Percentiles rank a stretch among this genome's conserved stretches.
Conservation (phyloP, 257 asterid species). For the Paraleonurus japonicus region DNA sequence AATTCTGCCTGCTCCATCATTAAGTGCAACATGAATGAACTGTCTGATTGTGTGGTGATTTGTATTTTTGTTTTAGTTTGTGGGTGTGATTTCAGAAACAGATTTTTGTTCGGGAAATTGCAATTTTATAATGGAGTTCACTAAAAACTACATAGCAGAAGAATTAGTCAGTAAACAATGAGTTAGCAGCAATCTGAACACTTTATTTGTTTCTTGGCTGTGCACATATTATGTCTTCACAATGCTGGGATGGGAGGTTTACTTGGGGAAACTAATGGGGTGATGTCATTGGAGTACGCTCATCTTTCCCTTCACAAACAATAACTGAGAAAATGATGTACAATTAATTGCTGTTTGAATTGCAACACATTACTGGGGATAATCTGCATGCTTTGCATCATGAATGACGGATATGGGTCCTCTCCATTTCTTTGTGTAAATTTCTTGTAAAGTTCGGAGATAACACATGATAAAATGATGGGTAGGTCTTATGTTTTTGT, state of each 20-base stretch:
- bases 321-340: constrained; percentile 6
- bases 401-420: too few relatives aligned
- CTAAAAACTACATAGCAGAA: neutral
- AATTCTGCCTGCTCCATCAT: neutral
- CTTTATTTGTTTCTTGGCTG: neutral
- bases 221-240: constrained; percentile 1
- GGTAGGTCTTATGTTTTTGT: too few relatives aligned
- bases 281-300: neutral
- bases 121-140: neutral
- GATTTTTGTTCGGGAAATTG: neutral
- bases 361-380: neutral
- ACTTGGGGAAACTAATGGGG: neutral
- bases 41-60: neutral
- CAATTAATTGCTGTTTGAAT: constrained; percentile 2
- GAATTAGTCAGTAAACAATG: neutral
- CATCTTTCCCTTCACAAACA: neutral
- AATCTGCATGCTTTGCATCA: constrained; percentile 11
- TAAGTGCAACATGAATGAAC: neutral
- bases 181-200: neutral
- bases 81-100: neutral
- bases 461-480: too few relatives aligned
- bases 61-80: neutral
- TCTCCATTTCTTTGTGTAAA: too few relatives aligned
- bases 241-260: constrained; percentile 1
- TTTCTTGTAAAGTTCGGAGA: too few relatives aligned